Evolutionary conservation across 2,329 filamentous ascomycete species (phyloP).

Genomic region (Penicillium brevicompactum): DNA sequence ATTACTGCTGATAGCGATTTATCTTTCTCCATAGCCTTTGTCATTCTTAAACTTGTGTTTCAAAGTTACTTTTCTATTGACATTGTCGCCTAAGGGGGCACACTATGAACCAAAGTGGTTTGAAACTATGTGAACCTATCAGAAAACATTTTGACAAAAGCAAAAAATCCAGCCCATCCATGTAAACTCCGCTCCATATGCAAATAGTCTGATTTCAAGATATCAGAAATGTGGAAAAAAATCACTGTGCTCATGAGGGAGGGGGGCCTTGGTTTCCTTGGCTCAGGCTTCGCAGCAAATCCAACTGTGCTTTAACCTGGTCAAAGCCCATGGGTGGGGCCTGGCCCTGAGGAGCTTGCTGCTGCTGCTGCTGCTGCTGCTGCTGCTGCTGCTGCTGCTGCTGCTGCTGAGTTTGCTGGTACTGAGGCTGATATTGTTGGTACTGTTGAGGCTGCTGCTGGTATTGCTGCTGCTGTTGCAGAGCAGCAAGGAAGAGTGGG

Average conservation of each 20-base stretch:
- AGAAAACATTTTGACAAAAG: background rate
- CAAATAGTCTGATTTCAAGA: conserved; percentile 21
- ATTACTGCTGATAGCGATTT: conserved; percentile 4
- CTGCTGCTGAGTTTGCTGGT: conserved; percentile 13
- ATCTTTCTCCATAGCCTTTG: conserved; percentile 1
- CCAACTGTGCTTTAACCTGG: conserved; percentile 45
- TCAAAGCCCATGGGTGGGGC: conserved; percentile 40
- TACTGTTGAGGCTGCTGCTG: conserved; percentile 27
- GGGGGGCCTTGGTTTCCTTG: conserved; percentile 36
- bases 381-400: conserved; percentile 27
- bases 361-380: conserved; percentile 19
- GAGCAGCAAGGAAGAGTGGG: conserved; percentile 57
- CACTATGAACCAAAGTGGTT: no score
- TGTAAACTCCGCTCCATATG: conserved; percentile 24
- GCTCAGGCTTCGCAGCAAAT: conserved; percentile 41
- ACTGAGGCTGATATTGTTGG: conserved; percentile 21
- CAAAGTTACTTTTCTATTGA: background rate
- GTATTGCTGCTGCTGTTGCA: conserved; percentile 47
- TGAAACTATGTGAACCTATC: no score
- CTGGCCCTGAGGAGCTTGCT: conserved; percentile 25
- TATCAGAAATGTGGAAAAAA: conserved; percentile 10
- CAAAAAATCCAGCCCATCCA: conserved; percentile 8
- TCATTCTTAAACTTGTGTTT: conserved; percentile 4
- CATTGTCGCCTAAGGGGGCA: background rate
- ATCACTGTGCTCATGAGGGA: conserved; percentile 22